A percentile compares a stretch with the other conserved stretches of the same genome.
phyloP scores from a whole-genome alignment of 495 filamentous ascomycete species.

The Chaetomium tenue region DNA sequence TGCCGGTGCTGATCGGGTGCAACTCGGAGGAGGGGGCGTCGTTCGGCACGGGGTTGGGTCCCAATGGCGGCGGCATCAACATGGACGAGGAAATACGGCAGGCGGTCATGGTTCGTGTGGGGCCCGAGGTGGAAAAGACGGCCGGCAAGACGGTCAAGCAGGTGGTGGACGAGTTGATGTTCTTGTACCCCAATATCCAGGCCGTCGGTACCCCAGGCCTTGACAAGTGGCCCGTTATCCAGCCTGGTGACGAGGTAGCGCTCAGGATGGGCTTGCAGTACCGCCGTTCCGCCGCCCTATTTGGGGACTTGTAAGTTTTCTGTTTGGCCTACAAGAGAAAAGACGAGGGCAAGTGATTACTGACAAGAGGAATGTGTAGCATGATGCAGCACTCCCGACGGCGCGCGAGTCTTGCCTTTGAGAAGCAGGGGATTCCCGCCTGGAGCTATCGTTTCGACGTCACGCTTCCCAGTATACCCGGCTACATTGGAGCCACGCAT shows the following conservation, averaged over 20 bases:
- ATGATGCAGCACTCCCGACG: not conserved
- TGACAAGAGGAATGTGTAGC: not conserved
- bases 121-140: constrained; percentile 2
- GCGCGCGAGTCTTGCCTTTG: constrained; percentile 1
- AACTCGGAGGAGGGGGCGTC: constrained; percentile 2
- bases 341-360: not conserved
- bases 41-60: not conserved
- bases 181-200: constrained; percentile 11
- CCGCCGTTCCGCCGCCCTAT: constrained; percentile 5
- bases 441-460: constrained; percentile 9
- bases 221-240: constrained; percentile 12
- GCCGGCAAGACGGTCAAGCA: not conserved
- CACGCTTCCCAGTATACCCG: not conserved
- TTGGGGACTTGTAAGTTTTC: constrained; percentile 3
- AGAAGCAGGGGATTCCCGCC: not conserved
- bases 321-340: not conserved
- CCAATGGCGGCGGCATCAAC: constrained; percentile 4
- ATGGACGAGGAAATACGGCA: not conserved
- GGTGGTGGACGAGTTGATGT: constrained; percentile 1
- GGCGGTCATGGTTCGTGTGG: not conserved
- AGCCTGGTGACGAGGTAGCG: not conserved
- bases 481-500: constrained; percentile 1
- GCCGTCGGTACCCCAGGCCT: constrained; percentile 2
- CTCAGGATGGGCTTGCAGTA: not conserved
- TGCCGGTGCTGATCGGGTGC: not conserved